phyloP scores from a whole-genome alignment of 345 rosid species.

The Salix caprea region DNA sequence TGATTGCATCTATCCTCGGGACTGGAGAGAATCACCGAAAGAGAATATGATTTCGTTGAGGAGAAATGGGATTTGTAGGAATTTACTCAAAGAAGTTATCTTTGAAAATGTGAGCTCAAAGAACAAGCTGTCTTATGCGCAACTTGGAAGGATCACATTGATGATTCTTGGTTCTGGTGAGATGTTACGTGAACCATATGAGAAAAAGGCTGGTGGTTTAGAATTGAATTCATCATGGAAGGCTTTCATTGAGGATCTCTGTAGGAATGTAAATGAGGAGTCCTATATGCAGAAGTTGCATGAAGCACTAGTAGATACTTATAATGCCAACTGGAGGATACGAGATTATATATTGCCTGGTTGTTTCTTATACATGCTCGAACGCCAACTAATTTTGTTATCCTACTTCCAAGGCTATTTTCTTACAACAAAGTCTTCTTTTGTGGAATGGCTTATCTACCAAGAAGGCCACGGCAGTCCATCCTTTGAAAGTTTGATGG shows the following conservation, averaged over 20 bases:
- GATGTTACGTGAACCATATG: background rate
- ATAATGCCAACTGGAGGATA: conserved; percentile 30
- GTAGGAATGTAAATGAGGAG: background rate
- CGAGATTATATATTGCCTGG: conserved; percentile 32
- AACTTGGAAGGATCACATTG: conserved; percentile 32
- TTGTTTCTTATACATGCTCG: conserved; percentile 43
- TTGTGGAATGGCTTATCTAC: conserved; percentile 40
- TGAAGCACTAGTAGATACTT: conserved; percentile 33
- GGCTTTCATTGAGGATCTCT: conserved; percentile 23
- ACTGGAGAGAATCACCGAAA: conserved; percentile 29
- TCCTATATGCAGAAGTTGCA: conserved; percentile 19
- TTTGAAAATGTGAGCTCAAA: background rate
- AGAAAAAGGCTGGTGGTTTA: conserved; percentile 5
- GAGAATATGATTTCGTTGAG: conserved; percentile 31
- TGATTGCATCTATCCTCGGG: conserved; percentile 31
- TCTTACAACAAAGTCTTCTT: conserved; percentile 23
- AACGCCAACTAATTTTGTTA: conserved; percentile 28
- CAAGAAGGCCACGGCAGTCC: conserved; percentile 13
- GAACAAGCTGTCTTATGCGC: conserved; percentile 28
- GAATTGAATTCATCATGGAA: conserved; percentile 27
- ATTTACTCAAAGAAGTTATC: conserved; percentile 21
- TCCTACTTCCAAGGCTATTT: conserved; percentile 15
- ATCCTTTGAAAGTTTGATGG: background rate
- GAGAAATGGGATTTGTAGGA: conserved; percentile 18
- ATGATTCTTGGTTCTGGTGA: conserved; percentile 42